These are phyloP conservation scores for Dryas drummondii DNA, from an alignment of 306 rosid species.

Conservation along the genomic window DNA sequence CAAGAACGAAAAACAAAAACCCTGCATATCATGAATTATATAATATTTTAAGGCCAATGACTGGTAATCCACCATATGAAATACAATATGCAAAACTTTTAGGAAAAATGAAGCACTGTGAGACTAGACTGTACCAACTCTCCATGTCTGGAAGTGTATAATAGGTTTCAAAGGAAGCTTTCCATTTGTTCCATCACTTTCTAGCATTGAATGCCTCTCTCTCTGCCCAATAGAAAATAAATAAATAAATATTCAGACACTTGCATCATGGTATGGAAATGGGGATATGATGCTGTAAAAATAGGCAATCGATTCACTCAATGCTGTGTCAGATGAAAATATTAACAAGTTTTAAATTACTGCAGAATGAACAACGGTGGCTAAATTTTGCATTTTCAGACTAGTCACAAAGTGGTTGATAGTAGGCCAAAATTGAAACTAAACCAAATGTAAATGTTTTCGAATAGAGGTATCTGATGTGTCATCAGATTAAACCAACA, in stretches of 20 bases:
- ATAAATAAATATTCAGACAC: constrained; percentile 2
- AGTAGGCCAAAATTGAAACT: not conserved
- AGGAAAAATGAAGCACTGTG: constrained; percentile 10
- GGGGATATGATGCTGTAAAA: not conserved
- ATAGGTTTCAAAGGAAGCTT: constrained; percentile 72
- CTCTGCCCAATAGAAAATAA: constrained; percentile 49
- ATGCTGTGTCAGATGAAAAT: not conserved
- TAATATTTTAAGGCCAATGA: constrained; percentile 9
- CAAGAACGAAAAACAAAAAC: constrained; percentile 74
- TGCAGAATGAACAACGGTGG: not conserved
- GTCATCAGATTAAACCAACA: not conserved
- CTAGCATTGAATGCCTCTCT: constrained; percentile 67
- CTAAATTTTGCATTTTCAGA: not conserved
- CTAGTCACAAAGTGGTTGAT: not conserved
- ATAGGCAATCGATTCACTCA: not conserved
- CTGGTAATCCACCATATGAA: constrained; percentile 18
- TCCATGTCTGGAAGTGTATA: constrained; percentile 80
- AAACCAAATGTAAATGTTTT: not conserved
- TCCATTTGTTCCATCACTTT: constrained; percentile 69
- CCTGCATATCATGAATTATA: constrained; percentile 51
- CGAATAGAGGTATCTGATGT: no score
- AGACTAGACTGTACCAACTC: constrained; percentile 65
- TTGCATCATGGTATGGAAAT: not conserved
- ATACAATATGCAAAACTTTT: constrained; percentile 21
- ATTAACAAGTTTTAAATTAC: not conserved